These are phyloP conservation scores for Sindora glabra DNA, from an alignment of 306 rosid species.

Conservation along the genomic window DNA sequence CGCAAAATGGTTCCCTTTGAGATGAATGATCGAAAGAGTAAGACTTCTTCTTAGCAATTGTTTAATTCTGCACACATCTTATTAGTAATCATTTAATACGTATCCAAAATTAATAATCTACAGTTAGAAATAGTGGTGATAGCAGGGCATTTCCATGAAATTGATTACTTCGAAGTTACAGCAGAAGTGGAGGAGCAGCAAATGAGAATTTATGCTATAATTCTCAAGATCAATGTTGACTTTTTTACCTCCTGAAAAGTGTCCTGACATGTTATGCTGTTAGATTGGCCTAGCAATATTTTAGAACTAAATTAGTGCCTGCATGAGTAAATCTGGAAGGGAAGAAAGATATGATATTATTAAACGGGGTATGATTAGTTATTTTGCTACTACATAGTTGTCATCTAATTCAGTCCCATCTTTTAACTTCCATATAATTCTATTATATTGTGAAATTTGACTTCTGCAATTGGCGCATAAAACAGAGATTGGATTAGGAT, in stretches of 20 bases:
- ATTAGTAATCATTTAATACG: not conserved
- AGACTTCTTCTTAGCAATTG: too few species aligned
- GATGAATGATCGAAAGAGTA: slow-evolving; percentile 97
- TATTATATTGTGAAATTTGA: slow-evolving; percentile 8
- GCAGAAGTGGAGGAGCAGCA: too few species aligned
- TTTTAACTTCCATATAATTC: not conserved
- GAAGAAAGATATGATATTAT: slow-evolving; percentile 3
- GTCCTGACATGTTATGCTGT: not conserved
- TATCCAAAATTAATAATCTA: not conserved
- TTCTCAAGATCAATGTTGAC: too few species aligned
- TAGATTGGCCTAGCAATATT: not conserved
- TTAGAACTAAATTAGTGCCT: too few species aligned
- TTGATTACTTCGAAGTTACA: not conserved
- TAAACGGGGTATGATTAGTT: not conserved
- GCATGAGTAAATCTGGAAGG: too few species aligned
- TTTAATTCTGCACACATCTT: too few species aligned
- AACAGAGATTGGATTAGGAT: slow-evolving; percentile 94
- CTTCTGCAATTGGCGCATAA: slow-evolving; percentile 17
- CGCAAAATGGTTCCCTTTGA: slow-evolving; percentile 81
- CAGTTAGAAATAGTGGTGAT: not conserved
- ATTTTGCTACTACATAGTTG: slow-evolving; percentile 3
- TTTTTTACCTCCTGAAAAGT: too few species aligned
- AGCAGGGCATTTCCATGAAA: not conserved
- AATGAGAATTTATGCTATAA: too few species aligned
- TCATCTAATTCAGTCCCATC: not conserved